Base-by-base conservation (phyloP, 352 stramenopile genomes). In the Blastocystis sp. region DNA sequence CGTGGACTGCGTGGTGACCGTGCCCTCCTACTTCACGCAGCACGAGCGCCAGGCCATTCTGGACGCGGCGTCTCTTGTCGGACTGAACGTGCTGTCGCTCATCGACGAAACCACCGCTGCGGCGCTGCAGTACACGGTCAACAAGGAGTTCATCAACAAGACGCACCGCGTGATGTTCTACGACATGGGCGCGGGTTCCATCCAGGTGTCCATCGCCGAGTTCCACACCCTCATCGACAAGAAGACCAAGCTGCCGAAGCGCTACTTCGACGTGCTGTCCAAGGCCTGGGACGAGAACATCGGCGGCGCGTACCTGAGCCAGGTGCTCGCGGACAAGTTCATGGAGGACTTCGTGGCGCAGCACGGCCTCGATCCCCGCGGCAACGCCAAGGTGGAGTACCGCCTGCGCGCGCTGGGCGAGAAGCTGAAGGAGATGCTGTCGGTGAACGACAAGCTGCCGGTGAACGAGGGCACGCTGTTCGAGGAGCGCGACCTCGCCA, bases 81-180 rank as follows among this genome's bases (percentile, higher is more conserved):
- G 94, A 14, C 91, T 99, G 64, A 96, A 96, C 62, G 96, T 98
- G 19, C 91, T 99, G 43, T 94, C 93, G 17, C 90, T 98, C 0
- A 97, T 99, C 90, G 97, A 99, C 81, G 95, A 98, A 89, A 98
- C 97, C 90, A 98, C 96, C 23, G 96, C 96, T n/a, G 95, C 96
- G 5, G 96, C 95, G 11, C 89, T 98, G 23, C 95, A 98, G 78
- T 96, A 97, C 89, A 94, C 91, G 0, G 96, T 98, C 82, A 95
- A 98, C 90, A 93, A 95, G 52, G 94, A 93, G 40, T 96, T 96
- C 88, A 77, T 66, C 17, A 95, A 96, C 34, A 92, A 95, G 69
- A 91, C 92, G 17, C 79, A 93, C 76, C 92, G 92, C 61, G 93
- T 98, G 40, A 88, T 99, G 38, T 98, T 98, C 89, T 99, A 98